Percentiles rank a stretch among this genome's conserved stretches.
These are phyloP conservation scores for Exophiala spinifera DNA, from an alignment of 2,329 filamentous ascomycete species.

Conservation along the genomic window DNA sequence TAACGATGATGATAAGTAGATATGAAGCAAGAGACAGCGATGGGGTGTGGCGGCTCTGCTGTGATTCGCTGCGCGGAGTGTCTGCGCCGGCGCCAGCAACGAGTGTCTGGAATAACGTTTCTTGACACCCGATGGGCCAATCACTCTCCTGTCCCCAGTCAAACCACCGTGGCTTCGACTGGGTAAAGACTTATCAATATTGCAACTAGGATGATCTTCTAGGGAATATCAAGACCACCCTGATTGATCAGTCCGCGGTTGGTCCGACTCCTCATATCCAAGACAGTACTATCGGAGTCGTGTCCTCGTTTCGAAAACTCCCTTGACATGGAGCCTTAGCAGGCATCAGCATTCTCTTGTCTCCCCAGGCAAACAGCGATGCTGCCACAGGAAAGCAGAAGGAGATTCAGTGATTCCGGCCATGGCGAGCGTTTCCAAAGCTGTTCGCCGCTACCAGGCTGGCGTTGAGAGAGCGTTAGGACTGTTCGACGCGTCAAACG, in stretches of 20 bases:
- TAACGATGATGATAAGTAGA: neutral
- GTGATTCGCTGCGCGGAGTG: neutral
- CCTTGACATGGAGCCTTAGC: neutral
- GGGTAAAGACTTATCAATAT: neutral
- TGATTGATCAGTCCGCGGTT: too few species aligned
- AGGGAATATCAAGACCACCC: too few species aligned
- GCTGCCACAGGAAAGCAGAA: neutral
- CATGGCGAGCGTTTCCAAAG: constrained; percentile 55
- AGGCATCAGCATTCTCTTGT: neutral
- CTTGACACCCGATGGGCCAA: too few species aligned
- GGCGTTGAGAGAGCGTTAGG: constrained; percentile 82
- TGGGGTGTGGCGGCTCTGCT: neutral
- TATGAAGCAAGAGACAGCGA: too few species aligned
- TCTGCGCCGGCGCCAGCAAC: neutral
- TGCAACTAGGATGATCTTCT: too few species aligned
- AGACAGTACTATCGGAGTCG: neutral
- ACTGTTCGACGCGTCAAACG: constrained; percentile 89
- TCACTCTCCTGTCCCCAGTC: neutral
- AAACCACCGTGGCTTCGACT: constrained; percentile 2
- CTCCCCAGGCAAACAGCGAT: neutral
- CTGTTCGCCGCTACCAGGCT: constrained; percentile 82
- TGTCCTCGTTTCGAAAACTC: neutral
- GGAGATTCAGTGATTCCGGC: neutral
- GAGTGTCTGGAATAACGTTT: neutral
- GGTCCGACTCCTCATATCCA: too few species aligned